These are phyloP conservation scores for Sclerotinia trifoliorum DNA, from an alignment of 2,329 filamentous ascomycete species.

Conservation along the genomic window DNA sequence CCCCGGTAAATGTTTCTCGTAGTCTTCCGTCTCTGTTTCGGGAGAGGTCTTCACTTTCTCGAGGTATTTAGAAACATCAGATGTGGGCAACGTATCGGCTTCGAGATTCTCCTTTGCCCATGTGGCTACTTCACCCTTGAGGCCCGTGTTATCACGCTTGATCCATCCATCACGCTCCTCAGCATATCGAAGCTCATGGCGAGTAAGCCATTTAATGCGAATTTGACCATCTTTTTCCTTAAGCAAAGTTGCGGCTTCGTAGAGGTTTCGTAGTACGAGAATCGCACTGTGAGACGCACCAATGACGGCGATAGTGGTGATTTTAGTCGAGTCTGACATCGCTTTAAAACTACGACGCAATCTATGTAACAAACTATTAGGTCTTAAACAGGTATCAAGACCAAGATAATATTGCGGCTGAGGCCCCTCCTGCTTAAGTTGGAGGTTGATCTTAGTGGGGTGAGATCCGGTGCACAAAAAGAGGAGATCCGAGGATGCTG, in stretches of 20 bases:
- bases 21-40: constrained; percentile 46
- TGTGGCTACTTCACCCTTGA: constrained; percentile 59
- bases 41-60: constrained; percentile 35
- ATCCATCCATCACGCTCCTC: constrained; percentile 63
- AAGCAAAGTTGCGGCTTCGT: constrained; percentile 43
- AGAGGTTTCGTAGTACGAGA: constrained; percentile 60
- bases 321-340: not conserved
- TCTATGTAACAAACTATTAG: not conserved
- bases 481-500: constrained; percentile 39
- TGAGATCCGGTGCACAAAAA: constrained; percentile 60
- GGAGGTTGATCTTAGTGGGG: constrained; percentile 45
- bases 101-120: constrained; percentile 61
- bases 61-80: constrained; percentile 35
- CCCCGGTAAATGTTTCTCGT: constrained; percentile 47
- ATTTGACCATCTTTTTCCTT: constrained; percentile 41
- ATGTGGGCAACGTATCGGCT: constrained; percentile 45
- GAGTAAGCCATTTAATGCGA: constrained; percentile 60
- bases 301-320: constrained; percentile 52
- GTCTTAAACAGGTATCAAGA: constrained; percentile 6
- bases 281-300: constrained; percentile 64
- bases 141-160: constrained; percentile 61
- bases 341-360: not conserved
- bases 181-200: constrained; percentile 60
- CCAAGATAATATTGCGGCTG: not conserved
- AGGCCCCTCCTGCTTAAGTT: constrained; percentile 40